These are phyloP conservation scores for Komagataella mondaviorum DNA, from an alignment of 805 yeast species.

Conservation along the genomic window DNA sequence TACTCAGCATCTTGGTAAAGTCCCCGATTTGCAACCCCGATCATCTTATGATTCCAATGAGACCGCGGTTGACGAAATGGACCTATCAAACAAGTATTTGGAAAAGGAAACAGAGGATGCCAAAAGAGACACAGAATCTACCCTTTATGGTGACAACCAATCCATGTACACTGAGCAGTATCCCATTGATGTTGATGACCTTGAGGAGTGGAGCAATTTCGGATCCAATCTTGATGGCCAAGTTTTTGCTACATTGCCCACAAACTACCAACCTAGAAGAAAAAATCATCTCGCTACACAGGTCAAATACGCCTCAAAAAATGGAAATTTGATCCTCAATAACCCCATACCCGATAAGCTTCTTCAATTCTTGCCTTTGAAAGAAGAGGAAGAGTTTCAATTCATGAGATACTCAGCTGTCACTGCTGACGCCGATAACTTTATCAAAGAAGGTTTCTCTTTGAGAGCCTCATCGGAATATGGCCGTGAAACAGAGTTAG, in stretches of 20 bases:
- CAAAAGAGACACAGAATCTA: not conserved
- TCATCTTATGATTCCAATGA: not conserved
- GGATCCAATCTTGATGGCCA: slow-evolving; percentile 14
- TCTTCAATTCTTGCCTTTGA: slow-evolving; percentile 69
- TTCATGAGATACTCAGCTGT: slow-evolving; percentile 97
- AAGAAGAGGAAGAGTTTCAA: slow-evolving; percentile 85
- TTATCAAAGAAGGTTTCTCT: slow-evolving; percentile 67
- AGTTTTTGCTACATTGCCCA: slow-evolving; percentile 16
- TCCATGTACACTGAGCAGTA: not conserved
- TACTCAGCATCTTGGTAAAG: not conserved
- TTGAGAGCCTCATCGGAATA: slow-evolving; percentile 65
- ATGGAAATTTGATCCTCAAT: slow-evolving; percentile 80
- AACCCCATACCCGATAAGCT: slow-evolving; percentile 91
- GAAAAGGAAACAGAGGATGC: not conserved
- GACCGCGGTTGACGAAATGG: not conserved
- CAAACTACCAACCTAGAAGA: slow-evolving; percentile 22
- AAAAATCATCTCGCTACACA: slow-evolving; percentile 18
- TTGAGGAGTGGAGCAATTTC: not conserved
- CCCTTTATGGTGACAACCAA: not conserved
- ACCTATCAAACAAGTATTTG: not conserved
- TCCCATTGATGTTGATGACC: not conserved
- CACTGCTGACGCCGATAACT: slow-evolving; percentile 85
- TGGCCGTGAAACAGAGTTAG: slow-evolving; percentile 85
- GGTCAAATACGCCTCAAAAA: slow-evolving; percentile 62
- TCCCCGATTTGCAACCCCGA: slow-evolving; percentile 7